A percentile compares a stretch with the other conserved stretches of the same genome.
These are phyloP conservation scores for Setomelanomma holmii DNA, from an alignment of 2,329 filamentous ascomycete species.

Conservation along the genomic window DNA sequence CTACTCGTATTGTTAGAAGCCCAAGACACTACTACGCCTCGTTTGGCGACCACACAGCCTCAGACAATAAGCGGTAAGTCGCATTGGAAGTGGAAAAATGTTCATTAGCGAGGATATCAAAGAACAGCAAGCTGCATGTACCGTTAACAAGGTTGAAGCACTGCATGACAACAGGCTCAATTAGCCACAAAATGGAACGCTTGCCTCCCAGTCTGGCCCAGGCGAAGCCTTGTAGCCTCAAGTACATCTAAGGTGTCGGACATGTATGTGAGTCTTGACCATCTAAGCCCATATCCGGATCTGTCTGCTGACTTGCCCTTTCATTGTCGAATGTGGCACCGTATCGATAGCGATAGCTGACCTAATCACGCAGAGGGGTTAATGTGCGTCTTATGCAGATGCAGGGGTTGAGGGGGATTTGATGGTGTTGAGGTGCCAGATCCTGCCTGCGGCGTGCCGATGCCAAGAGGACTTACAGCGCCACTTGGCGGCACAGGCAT, in stretches of 20 bases:
- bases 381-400: slow-evolving; percentile 38
- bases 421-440: slow-evolving; percentile 39
- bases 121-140: neutral
- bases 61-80: no score
- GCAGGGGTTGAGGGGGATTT: slow-evolving; percentile 28
- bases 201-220: neutral
- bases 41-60: no score
- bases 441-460: slow-evolving; percentile 45
- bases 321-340: slow-evolving; percentile 29
- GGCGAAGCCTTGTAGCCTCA: neutral
- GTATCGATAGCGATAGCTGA: slow-evolving; percentile 21
- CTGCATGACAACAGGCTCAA: no score
- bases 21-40: no score
- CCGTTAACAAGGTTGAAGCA: no score
- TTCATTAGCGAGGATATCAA: neutral
- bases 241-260: neutral
- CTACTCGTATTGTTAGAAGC: no score
- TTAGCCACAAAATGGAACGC: neutral
- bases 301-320: slow-evolving; percentile 27
- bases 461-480: slow-evolving; percentile 52
- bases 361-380: slow-evolving; percentile 37
- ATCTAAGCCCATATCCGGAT: neutral
- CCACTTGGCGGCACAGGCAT: slow-evolving; percentile 74
- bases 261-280: neutral
- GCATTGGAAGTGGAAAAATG: no score